These are phyloP conservation scores for Cordyceps fumosorosea DNA, from an alignment of 2,329 filamentous ascomycete genomes.

Conservation along the genomic window DNA sequence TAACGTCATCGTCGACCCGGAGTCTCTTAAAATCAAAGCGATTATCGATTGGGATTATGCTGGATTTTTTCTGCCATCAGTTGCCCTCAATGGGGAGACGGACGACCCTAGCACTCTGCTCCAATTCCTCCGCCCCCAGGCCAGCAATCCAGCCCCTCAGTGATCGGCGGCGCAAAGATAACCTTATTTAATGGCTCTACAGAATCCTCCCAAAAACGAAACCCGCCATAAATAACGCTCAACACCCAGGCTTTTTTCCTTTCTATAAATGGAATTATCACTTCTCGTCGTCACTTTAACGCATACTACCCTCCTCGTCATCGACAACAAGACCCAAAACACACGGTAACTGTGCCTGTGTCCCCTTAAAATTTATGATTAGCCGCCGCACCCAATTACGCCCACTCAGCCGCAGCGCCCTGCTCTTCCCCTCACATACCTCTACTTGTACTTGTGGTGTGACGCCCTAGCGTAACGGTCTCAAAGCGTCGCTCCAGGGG, in stretches of 20 bases:
- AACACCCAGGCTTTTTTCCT: too few species aligned
- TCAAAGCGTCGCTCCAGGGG: slow-evolving; percentile 5
- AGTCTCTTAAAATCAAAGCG: slow-evolving; percentile 25
- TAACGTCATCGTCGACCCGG: slow-evolving; percentile 17
- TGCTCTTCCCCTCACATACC: not conserved
- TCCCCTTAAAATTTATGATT: not conserved
- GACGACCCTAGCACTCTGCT: slow-evolving; percentile 13
- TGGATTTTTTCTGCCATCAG: slow-evolving; percentile 25
- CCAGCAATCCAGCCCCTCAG: not conserved
- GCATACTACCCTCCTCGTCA: not conserved
- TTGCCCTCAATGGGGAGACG: slow-evolving; percentile 14
- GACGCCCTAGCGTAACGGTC: slow-evolving; percentile 8
- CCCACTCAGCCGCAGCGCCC: not conserved
- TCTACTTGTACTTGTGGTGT: not conserved
- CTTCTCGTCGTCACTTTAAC: not conserved
- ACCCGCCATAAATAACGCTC: too few species aligned
- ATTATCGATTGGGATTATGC: slow-evolving; percentile 34
- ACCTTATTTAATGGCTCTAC: too few species aligned
- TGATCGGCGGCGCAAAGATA: too few species aligned
- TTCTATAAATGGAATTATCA: not conserved
- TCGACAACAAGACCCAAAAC: slow-evolving; percentile 9
- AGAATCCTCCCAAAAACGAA: too few species aligned
- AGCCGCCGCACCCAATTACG: not conserved
- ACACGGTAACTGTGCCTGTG: not conserved
- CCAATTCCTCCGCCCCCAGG: slow-evolving; percentile 10